Evolutionary conservation across 495 filamentous ascomycete species (phyloP), one percentile per base, ranked within the genome.

Genomic region (Neurospora sp.): DNA sequence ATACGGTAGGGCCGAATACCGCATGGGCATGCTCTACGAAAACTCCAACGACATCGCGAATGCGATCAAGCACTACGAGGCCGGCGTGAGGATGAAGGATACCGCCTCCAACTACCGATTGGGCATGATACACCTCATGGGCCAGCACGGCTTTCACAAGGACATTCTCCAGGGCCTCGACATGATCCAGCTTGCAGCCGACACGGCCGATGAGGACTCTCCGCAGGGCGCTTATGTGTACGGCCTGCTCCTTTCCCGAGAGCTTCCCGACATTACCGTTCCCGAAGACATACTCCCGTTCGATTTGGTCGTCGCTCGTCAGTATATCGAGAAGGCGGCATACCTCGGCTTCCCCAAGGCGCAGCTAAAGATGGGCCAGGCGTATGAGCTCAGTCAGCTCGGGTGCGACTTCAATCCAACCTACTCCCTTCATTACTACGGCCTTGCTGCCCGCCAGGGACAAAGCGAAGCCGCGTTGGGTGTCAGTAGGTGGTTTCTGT

Each of bases 21-120:
- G 96, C 38, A 97, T 99, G 80, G 96, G 96, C 70, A 98, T 98
- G 96, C 94, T 97, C 70, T 98, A 93, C 79, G 96, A 99, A 80
- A 92, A 89, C 76, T 93, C 93, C 8, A 97, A 96, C 75, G 94
- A 98, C 76, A 89, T 92, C 39, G 86, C 90, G 40, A 98, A 97
- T 78, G 96, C 96, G 3, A 90, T 97, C 76, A 88, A 88, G 77
- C 94, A 98, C 81, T 99, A 98, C 80, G 86, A 90, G 53, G 85
- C 88, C 40, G 96, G 96, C 69, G 90, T 95, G 17, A 83, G 88
- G 69, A 82, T 89, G 74, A 87, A 88, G 3, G 96, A 99, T 81
- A 97, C 96, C 8, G 96, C 96, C n/a, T 94, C 94, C 12, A 91
- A 91, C 76, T 99, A 98, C 78, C 91, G 96, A 70, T 81, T 99